Evolutionary conservation across 495 filamentous ascomycete genomes (phyloP).

Genomic region (Neurospora sp.): DNA sequence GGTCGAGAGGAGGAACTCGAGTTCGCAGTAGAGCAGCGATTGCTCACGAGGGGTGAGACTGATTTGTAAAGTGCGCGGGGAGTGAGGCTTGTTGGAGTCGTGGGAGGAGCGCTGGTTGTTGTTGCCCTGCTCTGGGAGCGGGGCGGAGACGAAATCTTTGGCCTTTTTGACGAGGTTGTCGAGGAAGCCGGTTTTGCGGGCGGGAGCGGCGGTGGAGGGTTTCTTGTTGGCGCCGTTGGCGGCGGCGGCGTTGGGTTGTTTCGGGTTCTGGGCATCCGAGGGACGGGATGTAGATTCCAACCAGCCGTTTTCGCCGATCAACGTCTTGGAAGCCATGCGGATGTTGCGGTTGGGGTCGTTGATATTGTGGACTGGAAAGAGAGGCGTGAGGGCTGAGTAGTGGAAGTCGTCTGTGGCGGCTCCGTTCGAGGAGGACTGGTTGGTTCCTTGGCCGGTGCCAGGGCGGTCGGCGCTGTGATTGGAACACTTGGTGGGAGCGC

Average conservation of each 20-base stretch:
- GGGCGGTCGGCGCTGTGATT: not conserved
- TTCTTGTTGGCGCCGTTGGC: not conserved
- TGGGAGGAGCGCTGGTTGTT: conserved; percentile 17
- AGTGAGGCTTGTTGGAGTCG: conserved; percentile 11
- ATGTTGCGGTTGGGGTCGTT: not conserved
- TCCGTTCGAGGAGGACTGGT: not conserved
- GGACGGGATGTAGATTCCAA: conserved; percentile 30
- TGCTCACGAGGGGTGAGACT: conserved; percentile 36
- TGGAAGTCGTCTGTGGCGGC: not conserved
- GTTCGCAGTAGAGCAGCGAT: conserved; percentile 35
- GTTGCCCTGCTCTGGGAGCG: conserved; percentile 7
- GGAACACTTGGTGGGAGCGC: not conserved
- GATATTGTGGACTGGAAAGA: not conserved
- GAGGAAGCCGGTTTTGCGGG: conserved; percentile 23
- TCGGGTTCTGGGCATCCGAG: not conserved
- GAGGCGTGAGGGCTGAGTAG: conserved; percentile 13
- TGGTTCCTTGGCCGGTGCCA: not conserved
- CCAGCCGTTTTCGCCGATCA: conserved; percentile 39
- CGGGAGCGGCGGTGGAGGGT: conserved; percentile 7
- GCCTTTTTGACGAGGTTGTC: conserved; percentile 31
- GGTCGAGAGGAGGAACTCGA: conserved; percentile 28
- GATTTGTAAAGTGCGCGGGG: conserved; percentile 17
- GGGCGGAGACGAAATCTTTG: conserved; percentile 30
- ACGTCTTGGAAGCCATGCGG: conserved; percentile 24
- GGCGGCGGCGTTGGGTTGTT: not conserved